Evolutionary conservation across 805 yeast species (phyloP), one percentile per base, ranked within the genome.

Genomic region (Candida sithepensis): DNA sequence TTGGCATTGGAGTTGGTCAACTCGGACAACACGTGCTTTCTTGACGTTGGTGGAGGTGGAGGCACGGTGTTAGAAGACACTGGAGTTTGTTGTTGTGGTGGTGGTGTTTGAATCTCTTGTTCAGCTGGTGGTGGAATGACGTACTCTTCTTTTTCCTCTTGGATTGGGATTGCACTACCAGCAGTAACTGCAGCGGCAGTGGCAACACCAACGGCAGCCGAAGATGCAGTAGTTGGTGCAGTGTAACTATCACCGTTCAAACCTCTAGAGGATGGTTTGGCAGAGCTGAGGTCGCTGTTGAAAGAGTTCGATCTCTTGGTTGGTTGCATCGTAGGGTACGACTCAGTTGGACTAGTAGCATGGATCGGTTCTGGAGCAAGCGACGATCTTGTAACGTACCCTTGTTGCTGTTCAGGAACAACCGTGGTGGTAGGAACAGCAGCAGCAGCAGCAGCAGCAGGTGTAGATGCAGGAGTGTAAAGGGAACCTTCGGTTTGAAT

Each of bases 41-140:
- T 65, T 1, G 68, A 56, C 7, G 58, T 48, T 46, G 69, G 70
- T 21, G 66, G 70, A 21, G 68, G 71, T 21, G 69, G 70, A 34
- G 65, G 63, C 19, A 54, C 48, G 19, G 24, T 28, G 18, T 43
- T 24, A 3, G 51, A 20, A 12, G 52, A 28, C 3, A 48, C 39
- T 14, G n/a, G n/a, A n/a, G n/a, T n/a, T n/a, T n/a, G n/a, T n/a
- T n/a, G n/a, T n/a, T n/a, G n/a, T n/a, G n/a, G n/a, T n/a, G 53
- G 23, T 9, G 48, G 39, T n/a, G 40, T 28, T 21, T 48, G 49
- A 22, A 41, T 46, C 16, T 26, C 10, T 26, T 12, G 34, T n/a
- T 30, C 16, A 12, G 8, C 16, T 30, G 14, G 14, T 30, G 8
- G 34, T 30, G 16, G 16, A 30, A 12, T n/a, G 14, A 12, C 5